Base-by-base conservation (phyloP, 192 early-diverging fungal species). In the Backusella westeae region DNA sequence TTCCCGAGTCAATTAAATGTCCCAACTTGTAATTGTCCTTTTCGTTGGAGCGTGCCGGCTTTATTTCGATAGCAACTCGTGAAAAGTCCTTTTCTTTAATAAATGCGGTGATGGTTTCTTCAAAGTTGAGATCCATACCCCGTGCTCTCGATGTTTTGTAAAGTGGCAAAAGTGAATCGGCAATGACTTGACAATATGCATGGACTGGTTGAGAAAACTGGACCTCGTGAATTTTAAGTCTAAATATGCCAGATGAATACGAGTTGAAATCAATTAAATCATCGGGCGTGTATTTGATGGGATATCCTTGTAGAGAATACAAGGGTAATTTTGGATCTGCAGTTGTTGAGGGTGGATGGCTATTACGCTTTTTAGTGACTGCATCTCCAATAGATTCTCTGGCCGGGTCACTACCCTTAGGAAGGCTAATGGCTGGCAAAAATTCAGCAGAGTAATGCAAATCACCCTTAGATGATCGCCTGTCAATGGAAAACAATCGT, bases 201-300 rank as follows among this genome's bases (percentile, higher is more conserved):
- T 52, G 42, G 7, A 29, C 19, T 5, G 34, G 23, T n/a, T 34
- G 29, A 38, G 76, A 68, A 32, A 81, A 34, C 6, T 67, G 26
- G 0, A 75, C 86, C 53, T 85, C 84, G 72, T 88, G 85, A 8
- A 92, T 56, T 21, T 78, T 81, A 39, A 92, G 69, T 23, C 78
- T 65, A 8, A 92, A 26, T 35, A 92, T 84, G 26, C 91, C 91
- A 29, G 90, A 83, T 15, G 76, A 66, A 67, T 81, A 79, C 36
- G 53, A 65, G 23, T 35, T 46, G 9, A 80, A 59, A 65, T 85
- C 82, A 19, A 85, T 68, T 35, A 77, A 38, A 65, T 74, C 73
- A 68, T 73, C 75, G 2, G 73, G 68, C 17, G 76, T 75, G 23
- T 77, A 80, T 19, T 42, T 68, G 35, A 80, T 59, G 38, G 70